Evolutionary conservation across 495 filamentous ascomycete genomes (phyloP).

Genomic region (Penicillium flavigenum): DNA sequence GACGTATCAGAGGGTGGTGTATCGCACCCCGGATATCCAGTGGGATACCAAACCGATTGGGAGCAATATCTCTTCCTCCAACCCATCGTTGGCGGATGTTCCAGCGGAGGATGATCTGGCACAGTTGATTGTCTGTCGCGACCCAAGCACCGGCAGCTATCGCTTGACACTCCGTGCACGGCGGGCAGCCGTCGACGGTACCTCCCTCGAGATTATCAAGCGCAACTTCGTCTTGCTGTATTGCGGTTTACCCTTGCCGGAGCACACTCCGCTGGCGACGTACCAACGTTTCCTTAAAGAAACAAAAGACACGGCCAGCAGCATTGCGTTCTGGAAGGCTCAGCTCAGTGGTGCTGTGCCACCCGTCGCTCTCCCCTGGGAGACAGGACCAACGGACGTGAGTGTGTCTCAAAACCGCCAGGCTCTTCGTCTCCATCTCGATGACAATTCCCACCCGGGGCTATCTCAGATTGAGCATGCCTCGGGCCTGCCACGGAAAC

Average conservation of each 20-base stretch:
- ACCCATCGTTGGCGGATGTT: neutral
- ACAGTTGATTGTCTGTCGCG: slow-evolving; percentile 2
- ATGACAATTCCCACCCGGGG: slow-evolving; percentile 4
- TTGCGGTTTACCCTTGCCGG: slow-evolving; percentile 2
- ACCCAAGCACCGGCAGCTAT: slow-evolving; percentile 2
- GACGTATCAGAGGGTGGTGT: slow-evolving; percentile 5
- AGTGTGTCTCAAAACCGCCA: neutral
- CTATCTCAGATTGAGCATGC: slow-evolving; percentile 6
- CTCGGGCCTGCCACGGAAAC: slow-evolving; percentile 1
- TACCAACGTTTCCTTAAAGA: slow-evolving; percentile 2
- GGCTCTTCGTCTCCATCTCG: slow-evolving; percentile 2
- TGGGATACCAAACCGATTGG: neutral
- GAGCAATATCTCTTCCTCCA: slow-evolving; percentile 2
- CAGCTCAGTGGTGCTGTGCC: slow-evolving; percentile 5
- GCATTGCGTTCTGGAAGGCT: slow-evolving; percentile 3
- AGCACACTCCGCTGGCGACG: slow-evolving; percentile 1
- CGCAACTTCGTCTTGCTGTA: slow-evolving; percentile 1
- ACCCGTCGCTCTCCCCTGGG: slow-evolving; percentile 1
- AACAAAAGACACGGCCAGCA: slow-evolving; percentile 3
- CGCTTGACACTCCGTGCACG: slow-evolving; percentile 1
- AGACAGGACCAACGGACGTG: neutral
- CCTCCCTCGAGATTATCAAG: slow-evolving; percentile 4
- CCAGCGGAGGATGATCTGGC: slow-evolving; percentile 3
- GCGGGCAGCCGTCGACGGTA: slow-evolving; percentile 2
- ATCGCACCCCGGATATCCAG: slow-evolving; percentile 1